A percentile compares a stretch with the other conserved stretches of the same genome.
Evolutionary conservation across 148 eudicot species (phyloP).

Genomic region (Drosera capensis): DNA sequence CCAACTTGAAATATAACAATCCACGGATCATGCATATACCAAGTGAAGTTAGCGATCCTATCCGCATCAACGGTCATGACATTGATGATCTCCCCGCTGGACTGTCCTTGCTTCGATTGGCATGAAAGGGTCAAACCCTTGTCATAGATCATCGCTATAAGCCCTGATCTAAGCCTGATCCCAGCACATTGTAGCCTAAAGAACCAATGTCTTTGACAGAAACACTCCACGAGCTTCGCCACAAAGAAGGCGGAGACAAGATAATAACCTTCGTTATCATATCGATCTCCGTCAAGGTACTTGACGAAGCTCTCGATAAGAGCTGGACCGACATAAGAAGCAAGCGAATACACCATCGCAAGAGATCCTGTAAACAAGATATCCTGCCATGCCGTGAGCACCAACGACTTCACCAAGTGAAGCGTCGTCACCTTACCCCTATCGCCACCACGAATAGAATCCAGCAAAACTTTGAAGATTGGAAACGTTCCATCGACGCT

Average conservation of each 20-base stretch:
- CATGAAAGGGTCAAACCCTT: constrained; percentile 45
- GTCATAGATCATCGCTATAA: constrained; percentile 39
- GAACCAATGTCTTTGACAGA: constrained; percentile 38
- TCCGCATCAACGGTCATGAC: constrained; percentile 60
- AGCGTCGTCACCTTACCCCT: constrained; percentile 21
- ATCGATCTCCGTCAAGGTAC: constrained; percentile 29
- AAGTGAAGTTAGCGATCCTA: constrained; percentile 31
- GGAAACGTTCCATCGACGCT: constrained; percentile 29
- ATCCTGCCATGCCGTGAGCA: constrained; percentile 33
- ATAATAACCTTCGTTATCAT: constrained; percentile 23
- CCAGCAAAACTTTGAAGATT: constrained; percentile 19
- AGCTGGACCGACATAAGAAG: constrained; percentile 42
- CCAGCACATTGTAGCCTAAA: constrained; percentile 37
- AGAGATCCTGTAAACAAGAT: constrained; percentile 23
- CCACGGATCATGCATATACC: constrained; percentile 64
- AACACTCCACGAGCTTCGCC: constrained; percentile 43
- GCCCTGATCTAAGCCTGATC: constrained; percentile 28
- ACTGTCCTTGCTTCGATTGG: constrained; percentile 44
- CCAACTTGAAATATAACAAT: constrained; percentile 35
- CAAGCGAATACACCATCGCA: constrained; percentile 27
- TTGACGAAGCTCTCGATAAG: constrained; percentile 47
- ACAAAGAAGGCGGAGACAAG: constrained; percentile 25
- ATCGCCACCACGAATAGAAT: constrained; percentile 14
- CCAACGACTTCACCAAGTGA: constrained; percentile 36
- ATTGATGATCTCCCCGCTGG: constrained; percentile 56